These are phyloP conservation scores for Fermentozyma sake DNA, from an alignment of 1,139 yeast species.

Conservation along the genomic window DNA sequence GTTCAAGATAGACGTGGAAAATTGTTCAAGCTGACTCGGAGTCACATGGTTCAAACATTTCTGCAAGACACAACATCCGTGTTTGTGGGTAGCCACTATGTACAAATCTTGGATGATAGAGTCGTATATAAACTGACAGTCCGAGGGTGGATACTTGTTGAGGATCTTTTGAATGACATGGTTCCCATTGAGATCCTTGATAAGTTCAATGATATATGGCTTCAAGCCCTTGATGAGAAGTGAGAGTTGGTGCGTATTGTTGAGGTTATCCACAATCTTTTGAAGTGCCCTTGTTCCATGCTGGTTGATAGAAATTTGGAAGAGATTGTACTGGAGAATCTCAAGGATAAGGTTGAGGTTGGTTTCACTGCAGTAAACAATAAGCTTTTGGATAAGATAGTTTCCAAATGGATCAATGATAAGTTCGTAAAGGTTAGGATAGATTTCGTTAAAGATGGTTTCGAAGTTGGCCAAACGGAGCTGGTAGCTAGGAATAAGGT, in stretches of 20 bases:
- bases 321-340: slow-evolving; percentile 35
- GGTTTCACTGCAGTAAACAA: slow-evolving; percentile 32
- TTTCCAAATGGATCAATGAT: slow-evolving; percentile 39
- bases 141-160: slow-evolving; percentile 33
- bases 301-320: slow-evolving; percentile 41
- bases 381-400: slow-evolving; percentile 22
- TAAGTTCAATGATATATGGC: slow-evolving; percentile 39
- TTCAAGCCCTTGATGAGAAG: slow-evolving; percentile 54
- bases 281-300: slow-evolving; percentile 49
- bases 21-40: slow-evolving; percentile 29
- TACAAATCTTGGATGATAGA: slow-evolving; percentile 33
- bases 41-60: slow-evolving; percentile 46
- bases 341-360: slow-evolving; percentile 39
- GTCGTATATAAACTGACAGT: slow-evolving; percentile 44
- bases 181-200: slow-evolving; percentile 45
- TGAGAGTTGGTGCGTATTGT: slow-evolving; percentile 31
- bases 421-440: slow-evolving; percentile 37
- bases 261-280: slow-evolving; percentile 38
- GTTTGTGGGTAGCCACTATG: slow-evolving; percentile 45
- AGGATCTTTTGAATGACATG: slow-evolving; percentile 47
- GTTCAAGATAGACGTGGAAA: slow-evolving; percentile 32
- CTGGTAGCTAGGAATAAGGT: slow-evolving; percentile 25
- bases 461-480: slow-evolving; percentile 35
- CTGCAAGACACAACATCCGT: slow-evolving; percentile 48
- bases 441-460: slow-evolving; percentile 36